Evolutionary conservation across 208 protist species (phyloP).

Genomic region (Acanthamoeba healyi): DNA sequence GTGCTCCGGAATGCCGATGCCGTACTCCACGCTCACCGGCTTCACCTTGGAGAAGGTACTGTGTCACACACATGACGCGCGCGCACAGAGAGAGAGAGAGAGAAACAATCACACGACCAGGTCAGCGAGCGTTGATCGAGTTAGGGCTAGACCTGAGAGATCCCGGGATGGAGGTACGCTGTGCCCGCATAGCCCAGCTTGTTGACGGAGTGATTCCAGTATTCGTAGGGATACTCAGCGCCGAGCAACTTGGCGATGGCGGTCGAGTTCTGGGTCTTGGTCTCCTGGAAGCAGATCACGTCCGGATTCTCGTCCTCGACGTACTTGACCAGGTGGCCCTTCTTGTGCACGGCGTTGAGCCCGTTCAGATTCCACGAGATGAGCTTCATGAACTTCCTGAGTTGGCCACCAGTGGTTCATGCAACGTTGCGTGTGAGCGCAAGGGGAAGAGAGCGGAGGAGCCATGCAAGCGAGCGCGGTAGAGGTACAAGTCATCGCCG

Average conservation of each 20-base stretch:
- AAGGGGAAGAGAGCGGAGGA: not conserved
- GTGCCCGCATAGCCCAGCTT: conserved; percentile 65
- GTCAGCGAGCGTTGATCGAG: not conserved
- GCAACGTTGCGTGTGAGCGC: not conserved
- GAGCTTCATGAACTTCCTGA: conserved; percentile 49
- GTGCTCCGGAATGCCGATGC: conserved; percentile 40
- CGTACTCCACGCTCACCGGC: conserved; percentile 21
- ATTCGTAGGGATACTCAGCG: conserved; percentile 23
- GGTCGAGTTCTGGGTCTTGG: conserved; percentile 15
- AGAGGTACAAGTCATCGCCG: conserved; percentile 50
- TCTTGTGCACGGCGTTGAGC: not conserved
- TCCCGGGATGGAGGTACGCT: not conserved
- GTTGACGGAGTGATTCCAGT: not conserved
- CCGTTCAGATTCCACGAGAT: conserved; percentile 56
- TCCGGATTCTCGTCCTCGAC: conserved; percentile 14
- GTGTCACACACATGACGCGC: not conserved
- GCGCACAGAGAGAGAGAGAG: not conserved
- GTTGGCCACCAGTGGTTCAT: not conserved
- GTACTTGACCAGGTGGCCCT: conserved; percentile 16
- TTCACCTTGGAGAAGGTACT: conserved; percentile 3
- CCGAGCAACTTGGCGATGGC: not conserved
- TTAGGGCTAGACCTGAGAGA: not conserved
- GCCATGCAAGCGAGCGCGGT: not conserved
- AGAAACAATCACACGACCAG: not conserved
- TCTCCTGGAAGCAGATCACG: conserved; percentile 69